Conservation (phyloP, 2,329 filamentous ascomycete genomes). For the Alternaria viburni region DNA sequence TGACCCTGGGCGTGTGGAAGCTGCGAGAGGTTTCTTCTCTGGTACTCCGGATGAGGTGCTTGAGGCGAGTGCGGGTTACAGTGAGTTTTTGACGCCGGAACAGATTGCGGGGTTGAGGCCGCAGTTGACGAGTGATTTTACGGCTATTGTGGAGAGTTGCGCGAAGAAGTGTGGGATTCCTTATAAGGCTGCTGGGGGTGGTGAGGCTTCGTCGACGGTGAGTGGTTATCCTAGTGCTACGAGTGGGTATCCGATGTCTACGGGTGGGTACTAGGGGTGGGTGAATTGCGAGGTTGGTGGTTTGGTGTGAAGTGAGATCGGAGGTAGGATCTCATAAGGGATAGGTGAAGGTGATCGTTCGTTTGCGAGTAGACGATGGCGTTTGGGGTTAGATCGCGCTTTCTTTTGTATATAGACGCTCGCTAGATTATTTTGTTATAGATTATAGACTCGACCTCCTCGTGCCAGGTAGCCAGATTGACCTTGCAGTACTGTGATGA, state of each 20-base stretch:
- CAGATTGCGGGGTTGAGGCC: slow-evolving; percentile 19
- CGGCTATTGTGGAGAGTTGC: slow-evolving; percentile 22
- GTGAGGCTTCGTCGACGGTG: not conserved
- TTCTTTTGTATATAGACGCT: slow-evolving; percentile 4
- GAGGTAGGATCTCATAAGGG: not conserved
- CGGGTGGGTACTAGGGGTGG: not conserved
- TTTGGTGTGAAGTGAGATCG: rapidly evolving
- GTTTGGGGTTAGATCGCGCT: not conserved
- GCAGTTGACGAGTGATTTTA: slow-evolving; percentile 23
- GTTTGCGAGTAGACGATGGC: not conserved
- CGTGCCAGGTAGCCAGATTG: not conserved
- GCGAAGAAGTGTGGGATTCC: slow-evolving; percentile 30
- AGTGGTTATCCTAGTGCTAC: not conserved
- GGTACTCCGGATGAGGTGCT: slow-evolving; percentile 25
- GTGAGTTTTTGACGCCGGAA: slow-evolving; percentile 23
- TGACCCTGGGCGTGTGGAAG: slow-evolving; percentile 44
- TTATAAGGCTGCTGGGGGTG: not conserved
- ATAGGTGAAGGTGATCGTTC: not conserved
- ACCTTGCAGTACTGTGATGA: not conserved
- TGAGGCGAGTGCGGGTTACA: slow-evolving; percentile 18
- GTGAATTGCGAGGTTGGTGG: not conserved
- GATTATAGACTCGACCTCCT: not conserved
- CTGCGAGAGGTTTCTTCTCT: slow-evolving; percentile 43
- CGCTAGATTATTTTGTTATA: not conserved
- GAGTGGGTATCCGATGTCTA: not conserved